Conservation (phyloP, 495 filamentous ascomycete genomes). For the Aspergillus funiculosus region DNA sequence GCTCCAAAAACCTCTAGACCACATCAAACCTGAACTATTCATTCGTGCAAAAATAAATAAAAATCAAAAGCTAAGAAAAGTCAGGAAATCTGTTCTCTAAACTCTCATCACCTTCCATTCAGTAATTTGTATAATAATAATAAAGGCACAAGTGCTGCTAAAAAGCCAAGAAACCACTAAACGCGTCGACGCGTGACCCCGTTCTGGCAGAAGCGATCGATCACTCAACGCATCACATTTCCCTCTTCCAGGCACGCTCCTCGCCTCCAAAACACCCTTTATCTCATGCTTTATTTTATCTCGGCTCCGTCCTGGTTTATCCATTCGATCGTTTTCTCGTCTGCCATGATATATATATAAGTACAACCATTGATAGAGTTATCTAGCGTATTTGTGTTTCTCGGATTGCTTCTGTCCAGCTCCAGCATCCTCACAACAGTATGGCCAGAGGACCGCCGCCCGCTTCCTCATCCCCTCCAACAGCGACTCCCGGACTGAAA, state of each 20-base stretch:
- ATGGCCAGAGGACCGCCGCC: conserved; percentile 36
- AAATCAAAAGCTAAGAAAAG: no score
- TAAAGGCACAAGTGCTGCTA: no score
- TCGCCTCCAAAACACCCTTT: background rate
- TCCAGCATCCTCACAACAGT: conserved; percentile 9
- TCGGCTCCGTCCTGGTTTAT: background rate
- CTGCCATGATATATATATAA: conserved; percentile 3
- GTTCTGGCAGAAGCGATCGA: background rate
- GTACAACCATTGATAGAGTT: background rate
- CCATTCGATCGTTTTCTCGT: background rate
- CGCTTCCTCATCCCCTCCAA: conserved; percentile 34
- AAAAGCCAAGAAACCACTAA: conserved; percentile 31
- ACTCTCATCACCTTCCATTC: background rate
- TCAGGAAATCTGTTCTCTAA: no score
- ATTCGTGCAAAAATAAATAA: background rate
- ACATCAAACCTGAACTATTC: background rate
- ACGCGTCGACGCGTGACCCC: conserved; percentile 41
- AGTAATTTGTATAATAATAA: background rate
- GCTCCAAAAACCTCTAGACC: background rate
- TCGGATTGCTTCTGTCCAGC: no score
- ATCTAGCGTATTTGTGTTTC: no score
- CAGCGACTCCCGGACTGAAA: conserved; percentile 42
- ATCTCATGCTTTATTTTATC: background rate
- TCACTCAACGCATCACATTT: conserved; percentile 15
- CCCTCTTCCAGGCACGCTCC: conserved; percentile 17